phyloP scores from a whole-genome alignment of 129 eudicot species.

The Helichrysum umbraculigerum region DNA sequence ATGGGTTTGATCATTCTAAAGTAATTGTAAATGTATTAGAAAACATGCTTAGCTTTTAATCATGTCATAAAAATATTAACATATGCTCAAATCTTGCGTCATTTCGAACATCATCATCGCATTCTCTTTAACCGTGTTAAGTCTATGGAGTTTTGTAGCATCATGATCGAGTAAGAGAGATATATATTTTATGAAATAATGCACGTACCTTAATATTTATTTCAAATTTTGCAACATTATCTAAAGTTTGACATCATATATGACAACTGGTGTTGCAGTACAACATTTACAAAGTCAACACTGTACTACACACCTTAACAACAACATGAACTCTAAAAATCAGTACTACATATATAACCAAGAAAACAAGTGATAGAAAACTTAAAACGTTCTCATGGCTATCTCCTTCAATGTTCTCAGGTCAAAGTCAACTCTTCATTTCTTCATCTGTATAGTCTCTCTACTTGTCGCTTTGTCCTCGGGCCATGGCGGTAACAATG shows the following conservation, averaged over 20 bases:
- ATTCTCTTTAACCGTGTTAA: conserved; percentile 21
- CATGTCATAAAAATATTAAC: not conserved
- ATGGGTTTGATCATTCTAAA: not conserved
- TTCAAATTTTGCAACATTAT: conserved; percentile 5
- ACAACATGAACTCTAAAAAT: conserved; percentile 1
- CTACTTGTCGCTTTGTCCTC: conserved; percentile 40
- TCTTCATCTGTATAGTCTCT: conserved; percentile 35
- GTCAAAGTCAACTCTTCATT: conserved; percentile 49
- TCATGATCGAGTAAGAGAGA: not conserved
- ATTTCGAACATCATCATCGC: conserved; percentile 1
- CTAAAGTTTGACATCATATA: conserved; percentile 20
- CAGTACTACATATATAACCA: conserved; percentile 18
- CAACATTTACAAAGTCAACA: conserved; percentile 52
- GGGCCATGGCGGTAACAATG: conserved; percentile 51
- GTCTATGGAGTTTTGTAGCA: not conserved
- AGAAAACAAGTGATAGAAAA: not conserved
- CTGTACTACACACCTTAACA: conserved; percentile 53
- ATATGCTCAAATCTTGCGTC: conserved; percentile 13
- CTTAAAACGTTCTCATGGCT: conserved; percentile 38
- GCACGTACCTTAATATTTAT: not conserved
- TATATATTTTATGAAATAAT: not conserved
- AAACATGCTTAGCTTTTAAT: not conserved
- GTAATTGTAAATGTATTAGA: not conserved
- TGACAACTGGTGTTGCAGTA: conserved; percentile 44
- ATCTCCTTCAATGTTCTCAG: conserved; percentile 39